These are phyloP conservation scores for Polygonum aviculare DNA, from an alignment of 148 eudicot species.

Conservation along the genomic window DNA sequence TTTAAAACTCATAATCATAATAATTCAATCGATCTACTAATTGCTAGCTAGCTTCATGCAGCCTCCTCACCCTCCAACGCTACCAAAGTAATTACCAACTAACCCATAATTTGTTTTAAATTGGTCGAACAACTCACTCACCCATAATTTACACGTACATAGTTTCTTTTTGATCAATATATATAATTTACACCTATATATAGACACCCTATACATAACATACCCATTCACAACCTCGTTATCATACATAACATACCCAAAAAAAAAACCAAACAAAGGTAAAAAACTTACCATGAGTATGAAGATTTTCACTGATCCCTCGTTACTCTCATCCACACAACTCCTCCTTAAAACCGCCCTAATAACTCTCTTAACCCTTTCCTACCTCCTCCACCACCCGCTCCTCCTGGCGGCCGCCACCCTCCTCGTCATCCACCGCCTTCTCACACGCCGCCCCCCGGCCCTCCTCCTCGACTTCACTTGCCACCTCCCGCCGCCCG, in stretches of 20 bases:
- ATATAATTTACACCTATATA: background rate
- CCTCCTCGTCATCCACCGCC: conserved; percentile 16
- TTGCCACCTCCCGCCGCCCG: conserved; percentile 50
- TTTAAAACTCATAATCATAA: no score
- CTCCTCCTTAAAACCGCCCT: background rate
- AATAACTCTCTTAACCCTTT: conserved; percentile 5
- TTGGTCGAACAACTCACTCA: no score
- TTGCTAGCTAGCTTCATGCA: no score
- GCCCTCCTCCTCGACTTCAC: conserved; percentile 44
- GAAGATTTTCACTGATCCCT: background rate
- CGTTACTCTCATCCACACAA: background rate
- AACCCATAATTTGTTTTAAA: no score
- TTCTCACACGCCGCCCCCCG: conserved; percentile 23
- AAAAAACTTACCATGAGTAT: background rate
- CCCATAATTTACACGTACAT: no score
- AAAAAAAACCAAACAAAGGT: no score
- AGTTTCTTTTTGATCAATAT: no score
- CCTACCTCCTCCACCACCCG: conserved; percentile 21
- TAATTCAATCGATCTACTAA: no score
- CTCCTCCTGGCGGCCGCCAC: conserved; percentile 11
- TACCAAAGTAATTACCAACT: no score
- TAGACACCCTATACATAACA: background rate
- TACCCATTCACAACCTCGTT: background rate
- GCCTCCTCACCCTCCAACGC: no score
- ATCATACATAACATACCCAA: no score